Conservation (phyloP, 2,329 filamentous ascomycete species). For the Paecilomyces variotii region DNA sequence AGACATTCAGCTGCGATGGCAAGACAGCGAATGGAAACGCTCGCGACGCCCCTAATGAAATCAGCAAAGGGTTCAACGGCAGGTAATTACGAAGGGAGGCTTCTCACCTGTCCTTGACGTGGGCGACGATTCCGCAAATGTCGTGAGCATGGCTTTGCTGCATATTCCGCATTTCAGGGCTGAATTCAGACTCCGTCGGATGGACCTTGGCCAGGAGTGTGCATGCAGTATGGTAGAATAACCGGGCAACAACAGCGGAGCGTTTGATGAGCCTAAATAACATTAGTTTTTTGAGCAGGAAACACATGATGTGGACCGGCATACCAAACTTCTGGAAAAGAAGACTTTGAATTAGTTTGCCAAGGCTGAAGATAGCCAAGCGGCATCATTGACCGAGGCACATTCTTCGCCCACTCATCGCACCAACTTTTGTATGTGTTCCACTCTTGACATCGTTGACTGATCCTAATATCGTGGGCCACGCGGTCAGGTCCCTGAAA, state of each 20-base stretch:
- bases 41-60: conserved; percentile 55
- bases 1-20: conserved; percentile 70
- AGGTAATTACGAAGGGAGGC: background rate
- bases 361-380: conserved; percentile 67
- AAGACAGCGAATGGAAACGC: conserved; percentile 70
- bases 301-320: conserved; percentile 18
- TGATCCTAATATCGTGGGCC: conserved; percentile 52
- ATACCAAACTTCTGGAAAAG: conserved; percentile 81
- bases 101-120: conserved; percentile 63
- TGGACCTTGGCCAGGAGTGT: conserved; percentile 73
- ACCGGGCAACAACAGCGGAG: conserved; percentile 67
- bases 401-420: conserved; percentile 69
- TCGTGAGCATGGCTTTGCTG: conserved; percentile 70
- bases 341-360: conserved; percentile 60
- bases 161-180: conserved; percentile 60
- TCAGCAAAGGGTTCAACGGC: background rate
- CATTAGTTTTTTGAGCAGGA: background rate
- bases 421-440: conserved; percentile 69
- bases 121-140: conserved; percentile 82
- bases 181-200: conserved; percentile 54
- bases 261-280: conserved; percentile 66
- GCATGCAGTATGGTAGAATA: conserved; percentile 85
- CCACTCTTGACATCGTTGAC: conserved; percentile 68
- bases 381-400: conserved; percentile 80
- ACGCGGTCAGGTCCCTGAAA: conserved; percentile 52